These are phyloP conservation scores for Crucibulum laeve DNA, from an alignment of 768 basidiomycete species.

Conservation along the genomic window DNA sequence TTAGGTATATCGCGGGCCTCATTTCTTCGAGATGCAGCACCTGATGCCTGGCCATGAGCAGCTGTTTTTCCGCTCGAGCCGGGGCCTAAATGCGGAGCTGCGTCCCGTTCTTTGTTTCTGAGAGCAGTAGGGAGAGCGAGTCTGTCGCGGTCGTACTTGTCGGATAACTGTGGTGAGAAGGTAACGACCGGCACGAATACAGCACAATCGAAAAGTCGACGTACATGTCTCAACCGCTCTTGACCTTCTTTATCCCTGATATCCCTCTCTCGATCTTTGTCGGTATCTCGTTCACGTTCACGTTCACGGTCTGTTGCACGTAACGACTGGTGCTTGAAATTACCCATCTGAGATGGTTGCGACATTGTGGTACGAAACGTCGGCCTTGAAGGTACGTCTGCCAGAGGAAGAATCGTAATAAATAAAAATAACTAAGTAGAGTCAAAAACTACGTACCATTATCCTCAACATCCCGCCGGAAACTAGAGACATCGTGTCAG, in stretches of 20 bases:
- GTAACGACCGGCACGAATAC: too few species aligned
- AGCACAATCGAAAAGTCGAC: too few species aligned
- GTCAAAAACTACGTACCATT: slow-evolving; percentile 39
- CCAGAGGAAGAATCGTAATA: slow-evolving; percentile 6
- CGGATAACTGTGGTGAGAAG: slow-evolving; percentile 56
- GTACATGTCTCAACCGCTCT: slow-evolving; percentile 71
- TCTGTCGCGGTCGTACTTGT: slow-evolving; percentile 84
- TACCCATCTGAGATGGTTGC: slow-evolving; percentile 90
- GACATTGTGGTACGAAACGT: slow-evolving; percentile 69
- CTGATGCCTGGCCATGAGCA: slow-evolving; percentile 26
- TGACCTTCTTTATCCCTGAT: slow-evolving; percentile 72
- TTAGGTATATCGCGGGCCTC: slow-evolving; percentile 59
- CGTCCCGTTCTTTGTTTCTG: slow-evolving; percentile 66
- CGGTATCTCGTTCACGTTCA: slow-evolving; percentile 45
- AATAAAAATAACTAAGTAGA: neutral
- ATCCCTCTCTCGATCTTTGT: slow-evolving; percentile 55
- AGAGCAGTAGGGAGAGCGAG: slow-evolving; percentile 50
- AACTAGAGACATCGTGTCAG: slow-evolving; percentile 40
- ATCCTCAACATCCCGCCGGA: slow-evolving; percentile 75
- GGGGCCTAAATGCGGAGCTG: slow-evolving; percentile 52
- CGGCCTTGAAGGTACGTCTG: slow-evolving; percentile 55
- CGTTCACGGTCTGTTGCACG: slow-evolving; percentile 60
- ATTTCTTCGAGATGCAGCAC: slow-evolving; percentile 42
- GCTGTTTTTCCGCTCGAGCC: slow-evolving; percentile 37
- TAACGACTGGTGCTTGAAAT: slow-evolving; percentile 85